Evolutionary conservation across 2,329 filamentous ascomycete species (phyloP), one percentile per base, ranked within the genome.

Genomic region (Trichoderma atroviride): DNA sequence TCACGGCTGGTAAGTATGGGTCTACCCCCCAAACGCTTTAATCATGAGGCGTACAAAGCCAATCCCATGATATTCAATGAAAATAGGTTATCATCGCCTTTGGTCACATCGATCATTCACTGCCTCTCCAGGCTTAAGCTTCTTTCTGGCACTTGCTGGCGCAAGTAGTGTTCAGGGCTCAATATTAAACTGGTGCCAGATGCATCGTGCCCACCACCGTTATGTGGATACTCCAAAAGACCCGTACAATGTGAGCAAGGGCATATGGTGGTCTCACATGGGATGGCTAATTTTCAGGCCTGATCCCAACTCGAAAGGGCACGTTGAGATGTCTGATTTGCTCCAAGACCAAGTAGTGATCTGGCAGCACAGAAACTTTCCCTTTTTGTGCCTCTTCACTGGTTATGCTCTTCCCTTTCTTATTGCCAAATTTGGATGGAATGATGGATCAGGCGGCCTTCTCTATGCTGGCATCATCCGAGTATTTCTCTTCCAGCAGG

Each of bases 251-350:
- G 91, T 94, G 74, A 88, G 90, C 81, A 94, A 94, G 84, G 91
- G 92, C 73, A 85, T 93, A 52, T 81, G 92, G 72, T 93, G 92
- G 85, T 91, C 86, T 14, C 66, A 73, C 47, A 84, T 94, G 64
- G 92, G 91, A 75, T 94, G 92, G 92, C 93, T 94, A 89, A 80
- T 94, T 76, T 89, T 94, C 87, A 93, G 92, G 85, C 91, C 94
- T 82, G 93, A 94, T 83, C 91, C 91, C 70, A 93, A 92, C 84
- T 86, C 89, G 69, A 92, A 92, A 75, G 92, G 92, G 75, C 90
- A 91, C 69, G 92, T 91, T 78, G 92, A 94, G 75, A 93, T 94
- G 77, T 89, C 89, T 74, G 92, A 94, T 76, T 82, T 94, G 73
- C 93, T 93, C 81, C 89, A 93, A 76, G 91, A 94, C 75, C 84